Conservation (phyloP, 164 flowering plant genomes). For the Echeveria elegans region DNA sequence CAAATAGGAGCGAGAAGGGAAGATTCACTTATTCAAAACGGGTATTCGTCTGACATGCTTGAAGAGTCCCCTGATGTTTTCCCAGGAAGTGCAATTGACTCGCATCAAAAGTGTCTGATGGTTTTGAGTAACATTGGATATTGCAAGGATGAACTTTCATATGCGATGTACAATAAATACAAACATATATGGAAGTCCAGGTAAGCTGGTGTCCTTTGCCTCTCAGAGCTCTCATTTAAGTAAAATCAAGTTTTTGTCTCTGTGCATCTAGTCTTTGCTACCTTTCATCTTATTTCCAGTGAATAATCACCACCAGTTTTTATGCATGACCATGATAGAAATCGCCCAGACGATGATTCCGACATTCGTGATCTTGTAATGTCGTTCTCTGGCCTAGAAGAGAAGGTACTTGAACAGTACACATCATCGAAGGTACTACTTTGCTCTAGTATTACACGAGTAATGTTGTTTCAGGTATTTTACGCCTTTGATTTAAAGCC, state of each 20-base stretch:
- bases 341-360: slow-evolving; percentile 56
- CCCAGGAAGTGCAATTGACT: slow-evolving; percentile 56
- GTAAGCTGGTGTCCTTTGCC: not conserved
- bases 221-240: not conserved
- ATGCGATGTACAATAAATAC: slow-evolving; percentile 75
- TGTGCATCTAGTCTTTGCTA: not conserved
- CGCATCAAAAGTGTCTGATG: slow-evolving; percentile 66
- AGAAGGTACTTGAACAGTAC: slow-evolving; percentile 87
- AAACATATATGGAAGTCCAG: slow-evolving; percentile 50
- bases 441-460: not conserved
- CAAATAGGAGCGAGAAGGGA: slow-evolving; percentile 45
- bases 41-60: slow-evolving; percentile 34
- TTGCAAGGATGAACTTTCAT: slow-evolving; percentile 95
- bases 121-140: slow-evolving; percentile 92
- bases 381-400: slow-evolving; percentile 89
- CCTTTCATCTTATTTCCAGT: not conserved
- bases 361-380: slow-evolving; percentile 62
- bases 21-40: slow-evolving; percentile 43
- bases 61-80: slow-evolving; percentile 37
- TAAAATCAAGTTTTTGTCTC: not conserved
- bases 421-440: slow-evolving; percentile 77
- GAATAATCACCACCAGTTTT: not conserved
- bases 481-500: not conserved
- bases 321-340: slow-evolving; percentile 30
- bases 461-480: not conserved